Evolutionary conservation across 192 early-diverging fungal genomes (phyloP), one percentile per base, ranked within the genome.

Genomic region (Coemansia sp.): DNA sequence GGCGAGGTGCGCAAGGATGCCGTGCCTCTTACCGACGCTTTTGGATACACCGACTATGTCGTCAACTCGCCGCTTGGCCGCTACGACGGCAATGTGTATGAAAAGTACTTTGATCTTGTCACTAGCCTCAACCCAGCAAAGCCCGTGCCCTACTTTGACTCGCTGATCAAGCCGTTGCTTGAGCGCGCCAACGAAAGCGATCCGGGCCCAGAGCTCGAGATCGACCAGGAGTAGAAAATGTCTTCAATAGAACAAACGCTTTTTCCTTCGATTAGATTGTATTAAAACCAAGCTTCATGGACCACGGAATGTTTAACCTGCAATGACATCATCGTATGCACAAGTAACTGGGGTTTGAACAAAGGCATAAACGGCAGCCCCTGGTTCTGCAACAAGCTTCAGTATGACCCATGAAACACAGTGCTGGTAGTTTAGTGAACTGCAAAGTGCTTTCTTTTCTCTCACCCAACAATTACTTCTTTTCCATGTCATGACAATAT

Each of bases 61-160:
- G 79, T 96, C 68, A 94, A 93, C 84, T 92, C 92, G 56, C 95
- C 95, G 22, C 73, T 96, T 19, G 95, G 95, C 56, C 85, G 90
- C 43, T 88, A 85, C 71, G 93, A 95, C 62, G 95, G 95, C 61
- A 86, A 94, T 73, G 88, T 93, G 11, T 94, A 93, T 73, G 89
- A 86, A 52, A 83, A 89, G 63, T 96, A 96, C 90, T 95, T 94
- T 86, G 88, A 88, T 58, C 84, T 89, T 26, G 92, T 96, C 61
- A 90, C 89, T 63, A 73, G 79, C 62, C 90, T 90, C 71, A 91
- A 95, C 80, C 90, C 91, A 52, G 71, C 76, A 49, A 83, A 83
- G 62, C 84, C 87, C 32, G 86, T 91, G 43, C 85, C 89, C 62
- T 96, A 95, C 87, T 91, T 96, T 84, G 83, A 91, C 54, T 73